Evolutionary conservation across 345 rosid genomes (phyloP).

Genomic region (Arabidopsis suecica): DNA sequence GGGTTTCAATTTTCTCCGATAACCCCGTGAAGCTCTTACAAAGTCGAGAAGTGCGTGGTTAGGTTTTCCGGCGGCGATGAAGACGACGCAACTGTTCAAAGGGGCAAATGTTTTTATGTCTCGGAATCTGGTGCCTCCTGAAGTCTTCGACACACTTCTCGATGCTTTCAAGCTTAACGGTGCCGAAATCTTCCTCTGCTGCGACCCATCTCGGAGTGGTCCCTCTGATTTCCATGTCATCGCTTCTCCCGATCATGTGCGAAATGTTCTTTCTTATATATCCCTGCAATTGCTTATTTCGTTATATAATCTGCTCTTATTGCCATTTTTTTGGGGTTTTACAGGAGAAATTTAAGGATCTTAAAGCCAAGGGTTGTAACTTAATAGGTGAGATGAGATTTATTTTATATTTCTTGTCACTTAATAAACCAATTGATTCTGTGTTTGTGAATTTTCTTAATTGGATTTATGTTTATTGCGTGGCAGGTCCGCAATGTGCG

Average conservation of each 20-base stretch:
- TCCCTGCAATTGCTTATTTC: neutral
- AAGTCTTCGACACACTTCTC: slow-evolving; percentile 79
- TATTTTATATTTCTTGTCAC: neutral
- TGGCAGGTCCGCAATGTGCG: slow-evolving; percentile 88
- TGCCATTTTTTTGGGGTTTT: slow-evolving; percentile 6
- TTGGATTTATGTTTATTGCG: slow-evolving; percentile 22
- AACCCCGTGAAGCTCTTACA: slow-evolving; percentile 9
- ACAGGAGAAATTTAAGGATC: slow-evolving; percentile 93
- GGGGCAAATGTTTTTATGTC: slow-evolving; percentile 85
- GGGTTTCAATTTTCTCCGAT: neutral
- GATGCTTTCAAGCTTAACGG: slow-evolving; percentile 86
- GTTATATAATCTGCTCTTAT: slow-evolving; percentile 10
- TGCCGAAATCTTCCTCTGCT: slow-evolving; percentile 84
- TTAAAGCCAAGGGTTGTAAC: slow-evolving; percentile 79
- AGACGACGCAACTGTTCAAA: slow-evolving; percentile 67
- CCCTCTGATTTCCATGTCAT: slow-evolving; percentile 81
- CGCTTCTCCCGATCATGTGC: slow-evolving; percentile 75
- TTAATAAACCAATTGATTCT: neutral
- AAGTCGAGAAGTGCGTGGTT: slow-evolving; percentile 1
- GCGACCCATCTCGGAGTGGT: slow-evolving; percentile 87
- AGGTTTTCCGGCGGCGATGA: slow-evolving; percentile 50
- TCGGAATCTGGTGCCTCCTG: slow-evolving; percentile 85
- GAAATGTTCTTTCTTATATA: neutral
- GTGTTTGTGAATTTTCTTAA: neutral
- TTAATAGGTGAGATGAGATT: slow-evolving; percentile 65